A percentile compares a stretch with the other conserved stretches of the same genome.
Conservation (phyloP, 2,329 filamentous ascomycete genomes). For the Colletotrichum sp. region DNA sequence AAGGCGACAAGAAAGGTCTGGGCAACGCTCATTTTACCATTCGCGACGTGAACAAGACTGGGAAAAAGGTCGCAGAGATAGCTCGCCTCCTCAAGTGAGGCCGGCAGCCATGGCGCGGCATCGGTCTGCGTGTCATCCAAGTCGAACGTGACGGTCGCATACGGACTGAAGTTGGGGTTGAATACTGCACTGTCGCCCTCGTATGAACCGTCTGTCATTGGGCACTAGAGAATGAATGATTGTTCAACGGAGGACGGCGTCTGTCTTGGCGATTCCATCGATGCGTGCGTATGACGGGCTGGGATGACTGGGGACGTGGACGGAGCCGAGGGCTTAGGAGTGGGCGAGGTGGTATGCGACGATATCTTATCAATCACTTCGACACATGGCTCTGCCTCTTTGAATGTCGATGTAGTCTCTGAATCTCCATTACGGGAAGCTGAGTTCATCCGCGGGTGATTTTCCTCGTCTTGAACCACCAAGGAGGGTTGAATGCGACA, state of each 20-base stretch:
- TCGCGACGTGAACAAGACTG: background rate
- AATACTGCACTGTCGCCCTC: background rate
- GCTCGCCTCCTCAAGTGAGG: background rate
- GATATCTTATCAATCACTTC: background rate
- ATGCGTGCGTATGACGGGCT: background rate
- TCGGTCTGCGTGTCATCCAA: background rate
- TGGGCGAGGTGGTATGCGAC: background rate
- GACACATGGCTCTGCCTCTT: background rate
- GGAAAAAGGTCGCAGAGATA: background rate
- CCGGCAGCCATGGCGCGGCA: background rate
- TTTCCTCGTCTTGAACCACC: background rate
- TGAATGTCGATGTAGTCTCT: background rate
- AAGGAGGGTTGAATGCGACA: background rate
- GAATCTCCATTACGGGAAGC: background rate
- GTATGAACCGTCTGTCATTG: background rate
- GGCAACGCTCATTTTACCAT: background rate
- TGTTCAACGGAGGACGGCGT: background rate
- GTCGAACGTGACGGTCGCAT: background rate
- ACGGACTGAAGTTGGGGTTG: background rate
- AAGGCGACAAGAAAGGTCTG: background rate
- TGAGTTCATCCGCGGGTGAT: background rate
- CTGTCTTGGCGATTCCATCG: background rate
- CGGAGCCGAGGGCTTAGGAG: background rate
- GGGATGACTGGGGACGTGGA: background rate
- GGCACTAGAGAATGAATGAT: background rate